Base-by-base conservation (phyloP, 2,329 filamentous ascomycete species). In the Fusarium hostae region DNA sequence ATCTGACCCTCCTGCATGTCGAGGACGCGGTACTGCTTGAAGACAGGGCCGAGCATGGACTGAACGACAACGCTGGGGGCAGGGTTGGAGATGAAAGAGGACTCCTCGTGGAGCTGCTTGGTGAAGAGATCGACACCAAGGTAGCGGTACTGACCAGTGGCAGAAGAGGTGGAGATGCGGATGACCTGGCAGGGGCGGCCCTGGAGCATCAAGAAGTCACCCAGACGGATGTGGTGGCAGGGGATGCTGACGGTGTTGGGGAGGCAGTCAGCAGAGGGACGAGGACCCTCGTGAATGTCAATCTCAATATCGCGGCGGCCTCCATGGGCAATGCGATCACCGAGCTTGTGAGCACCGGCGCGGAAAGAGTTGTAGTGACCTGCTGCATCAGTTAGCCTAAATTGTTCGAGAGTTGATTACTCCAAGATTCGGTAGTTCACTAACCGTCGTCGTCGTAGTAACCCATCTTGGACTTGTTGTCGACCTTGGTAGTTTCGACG, bases 11-110 rank as follows among this genome's bases (percentile, higher is more conserved):
- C 93, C 84, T 94, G 91, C 77, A 99, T 92, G 88, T 99, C 96
- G 71, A 99, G 92, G 82, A 99, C 95, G 81, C 96, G 95, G 92
- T 99, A 99, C 90, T 98, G 96, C 94, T 98, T 98, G 94, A 98
- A 98, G 87, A 98, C 91, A 73, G 96, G 96, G 79, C 95, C 96
- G 76, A 97, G 93, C 94, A 99, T 98, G 87, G 95, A 98, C 92
- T 99, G 96, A 80, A 99, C 95, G 73, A 98, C 91, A 69, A 99
- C 96, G 78, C 94, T 97, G 78, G 95, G 95, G 76, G 93, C 94
- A 75, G 96, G 96, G 92, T 97, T 97, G 86, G 94, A 95, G 86
- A 98, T 91, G 87, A 97, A 98, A 79, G 92, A 95, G 63, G 94
- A 97, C 92, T 99, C 96, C 88, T 99, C 96, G 82, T 98, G 94